Conservation (phyloP, 345 rosid species). For the Lenwebbia sp. region DNA sequence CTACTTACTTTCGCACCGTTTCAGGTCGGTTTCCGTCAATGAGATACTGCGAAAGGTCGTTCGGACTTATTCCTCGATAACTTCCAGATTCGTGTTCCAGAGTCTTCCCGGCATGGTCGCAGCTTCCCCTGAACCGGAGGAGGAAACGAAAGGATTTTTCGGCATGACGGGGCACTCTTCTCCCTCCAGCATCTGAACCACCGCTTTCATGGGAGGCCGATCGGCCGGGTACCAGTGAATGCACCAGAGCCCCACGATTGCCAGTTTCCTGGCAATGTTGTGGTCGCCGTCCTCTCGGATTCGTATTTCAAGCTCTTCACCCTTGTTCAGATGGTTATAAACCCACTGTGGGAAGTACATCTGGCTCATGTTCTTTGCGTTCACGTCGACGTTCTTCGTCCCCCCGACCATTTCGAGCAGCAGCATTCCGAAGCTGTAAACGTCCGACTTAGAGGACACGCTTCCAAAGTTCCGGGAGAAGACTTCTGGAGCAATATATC, state of each 20-base stretch:
- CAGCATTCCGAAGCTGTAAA: constrained; percentile 9
- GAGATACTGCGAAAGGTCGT: not conserved
- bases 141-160: constrained; percentile 1
- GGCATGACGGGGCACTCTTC: not conserved
- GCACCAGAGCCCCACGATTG: constrained; percentile 6
- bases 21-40: not conserved
- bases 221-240: constrained; percentile 6
- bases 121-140: not conserved
- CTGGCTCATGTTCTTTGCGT: not conserved
- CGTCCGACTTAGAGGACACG: not conserved
- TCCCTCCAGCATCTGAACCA: not conserved
- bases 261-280: constrained; percentile 7
- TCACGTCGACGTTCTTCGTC: not conserved
- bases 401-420: constrained; percentile 8
- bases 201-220: not conserved
- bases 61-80: not conserved
- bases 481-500: constrained; percentile 7
- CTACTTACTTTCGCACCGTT: not conserved
- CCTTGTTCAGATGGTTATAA: not conserved
- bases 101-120: not conserved
- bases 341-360: constrained; percentile 3
- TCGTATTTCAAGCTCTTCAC: not conserved
- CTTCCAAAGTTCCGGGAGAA: not conserved
- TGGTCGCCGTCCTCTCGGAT: not conserved
- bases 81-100: not conserved